Evolutionary conservation across 2,329 filamentous ascomycete genomes (phyloP).

Genomic region (Cladosporium sp.): DNA sequence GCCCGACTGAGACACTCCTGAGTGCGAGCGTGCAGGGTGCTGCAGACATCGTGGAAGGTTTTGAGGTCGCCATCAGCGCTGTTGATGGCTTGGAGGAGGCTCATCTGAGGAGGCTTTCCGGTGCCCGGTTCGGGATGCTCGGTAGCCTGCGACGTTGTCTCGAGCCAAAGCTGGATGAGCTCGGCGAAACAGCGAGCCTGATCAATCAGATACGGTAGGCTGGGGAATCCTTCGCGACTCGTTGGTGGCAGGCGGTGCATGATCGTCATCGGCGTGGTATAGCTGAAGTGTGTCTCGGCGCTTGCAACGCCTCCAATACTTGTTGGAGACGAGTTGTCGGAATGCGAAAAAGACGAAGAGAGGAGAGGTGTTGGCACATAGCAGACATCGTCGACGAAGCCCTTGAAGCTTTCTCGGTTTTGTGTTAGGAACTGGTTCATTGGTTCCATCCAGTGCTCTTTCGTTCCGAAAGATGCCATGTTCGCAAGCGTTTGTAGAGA

Average conservation of each 20-base stretch:
- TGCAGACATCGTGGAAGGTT: conserved; percentile 48
- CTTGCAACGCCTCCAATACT: conserved; percentile 26
- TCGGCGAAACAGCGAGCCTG: conserved; percentile 80
- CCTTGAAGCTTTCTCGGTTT: conserved; percentile 75
- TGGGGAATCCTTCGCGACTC: conserved; percentile 87
- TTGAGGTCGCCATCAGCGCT: conserved; percentile 42
- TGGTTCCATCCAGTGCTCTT: conserved; percentile 98
- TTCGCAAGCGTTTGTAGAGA: conserved; percentile 88
- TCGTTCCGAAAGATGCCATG: conserved; percentile 84
- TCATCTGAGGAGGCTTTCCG: conserved; percentile 25
- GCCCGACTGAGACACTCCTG: conserved; percentile 48
- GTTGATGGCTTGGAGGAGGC: conserved; percentile 31
- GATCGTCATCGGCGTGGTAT: conserved; percentile 90
- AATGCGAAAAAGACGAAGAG: conserved; percentile 49
- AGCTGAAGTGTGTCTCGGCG: conserved; percentile 42
- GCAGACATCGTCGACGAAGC: conserved; percentile 83
- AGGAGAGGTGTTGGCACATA: conserved; percentile 67
- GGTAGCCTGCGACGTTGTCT: conserved; percentile 36
- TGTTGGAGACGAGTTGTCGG: conserved; percentile 21
- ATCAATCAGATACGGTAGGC: conserved; percentile 88
- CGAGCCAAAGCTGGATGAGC: conserved; percentile 76
- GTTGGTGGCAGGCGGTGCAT: conserved; percentile 74
- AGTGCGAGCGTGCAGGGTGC: conserved; percentile 44
- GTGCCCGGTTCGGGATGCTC: conserved; percentile 29
- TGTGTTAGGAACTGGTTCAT: conserved; percentile 85